Conservation (phyloP, 345 rosid species). For the Kernera saxatilis region DNA sequence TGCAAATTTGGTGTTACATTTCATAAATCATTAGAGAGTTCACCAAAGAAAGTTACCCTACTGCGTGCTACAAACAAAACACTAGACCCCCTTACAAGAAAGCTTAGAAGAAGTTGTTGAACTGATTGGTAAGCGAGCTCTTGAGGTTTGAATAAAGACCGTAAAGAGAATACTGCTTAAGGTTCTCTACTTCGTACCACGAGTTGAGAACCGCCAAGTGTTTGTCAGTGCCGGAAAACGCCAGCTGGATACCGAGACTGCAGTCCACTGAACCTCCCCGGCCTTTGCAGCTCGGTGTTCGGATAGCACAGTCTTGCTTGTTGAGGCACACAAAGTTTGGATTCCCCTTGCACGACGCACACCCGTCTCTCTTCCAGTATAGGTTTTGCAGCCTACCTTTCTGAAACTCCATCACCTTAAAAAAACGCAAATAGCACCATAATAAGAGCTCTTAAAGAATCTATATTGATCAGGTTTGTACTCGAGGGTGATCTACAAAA, state of each 20-base stretch:
- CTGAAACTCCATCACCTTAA: slow-evolving; percentile 75
- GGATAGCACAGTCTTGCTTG: slow-evolving; percentile 77
- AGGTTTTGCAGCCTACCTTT: slow-evolving; percentile 80
- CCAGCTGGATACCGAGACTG: slow-evolving; percentile 65
- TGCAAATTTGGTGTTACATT: background rate
- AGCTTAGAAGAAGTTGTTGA: slow-evolving; percentile 46
- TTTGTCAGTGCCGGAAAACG: slow-evolving; percentile 88
- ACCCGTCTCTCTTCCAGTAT: slow-evolving; percentile 90
- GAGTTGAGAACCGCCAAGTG: slow-evolving; percentile 72
- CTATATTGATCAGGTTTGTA: background rate
- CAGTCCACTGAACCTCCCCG: slow-evolving; percentile 62
- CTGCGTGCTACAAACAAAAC: slow-evolving; percentile 5
- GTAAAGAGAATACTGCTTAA: slow-evolving; percentile 77
- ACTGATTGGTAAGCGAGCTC: slow-evolving; percentile 65
- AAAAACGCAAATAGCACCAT: background rate
- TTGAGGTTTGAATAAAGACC: slow-evolving; percentile 67
- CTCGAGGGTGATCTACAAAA: background rate
- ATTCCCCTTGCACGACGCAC: slow-evolving; percentile 53
- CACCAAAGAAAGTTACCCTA: background rate
- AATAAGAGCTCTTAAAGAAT: background rate
- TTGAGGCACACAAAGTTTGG: slow-evolving; percentile 69
- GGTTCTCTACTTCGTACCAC: slow-evolving; percentile 85
- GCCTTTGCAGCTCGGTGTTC: slow-evolving; percentile 53
- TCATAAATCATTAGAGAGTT: background rate
- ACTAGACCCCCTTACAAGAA: background rate